Evolutionary conservation across 768 basidiomycete genomes (phyloP).

Genomic region (Thelephora ganbajun): DNA sequence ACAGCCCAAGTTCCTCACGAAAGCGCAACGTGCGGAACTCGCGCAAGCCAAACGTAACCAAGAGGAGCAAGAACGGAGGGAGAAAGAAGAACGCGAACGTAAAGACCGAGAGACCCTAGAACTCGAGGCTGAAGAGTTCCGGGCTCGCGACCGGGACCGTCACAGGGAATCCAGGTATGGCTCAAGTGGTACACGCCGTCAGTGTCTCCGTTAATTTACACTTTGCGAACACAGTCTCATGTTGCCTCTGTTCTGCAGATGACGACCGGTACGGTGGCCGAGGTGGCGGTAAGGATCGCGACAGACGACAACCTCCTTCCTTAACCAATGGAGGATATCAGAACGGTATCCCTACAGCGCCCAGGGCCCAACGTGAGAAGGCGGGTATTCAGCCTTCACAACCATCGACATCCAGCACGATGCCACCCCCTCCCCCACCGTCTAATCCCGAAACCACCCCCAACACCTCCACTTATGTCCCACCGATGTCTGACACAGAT

Average conservation of each 20-base stretch:
- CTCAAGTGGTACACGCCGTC: constrained; percentile 28
- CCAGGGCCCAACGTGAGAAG: constrained; percentile 61
- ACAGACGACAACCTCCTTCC: constrained; percentile 17
- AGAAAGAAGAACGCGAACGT: constrained; percentile 44
- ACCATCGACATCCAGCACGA: constrained; percentile 14
- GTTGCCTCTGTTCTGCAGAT: constrained; percentile 13
- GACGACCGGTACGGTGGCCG: constrained; percentile 35
- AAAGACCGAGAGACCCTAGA: constrained; percentile 63
- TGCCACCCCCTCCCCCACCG: constrained; percentile 25
- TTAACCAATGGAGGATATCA: constrained; percentile 23
- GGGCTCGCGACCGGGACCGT: constrained; percentile 34
- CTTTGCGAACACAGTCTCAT: neutral
- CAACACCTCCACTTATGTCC: constrained; percentile 27
- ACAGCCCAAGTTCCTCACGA: constrained; percentile 89
- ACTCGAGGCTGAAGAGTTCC: constrained; percentile 53
- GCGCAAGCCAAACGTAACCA: constrained; percentile 79
- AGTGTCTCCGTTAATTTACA: constrained; percentile 9
- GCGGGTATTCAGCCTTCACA: constrained; percentile 18
- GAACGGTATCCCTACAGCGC: constrained; percentile 67
- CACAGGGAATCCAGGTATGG: constrained; percentile 27
- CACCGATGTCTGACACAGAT: constrained; percentile 72
- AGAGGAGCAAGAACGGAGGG: constrained; percentile 65
- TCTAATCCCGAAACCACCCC: constrained; percentile 9
- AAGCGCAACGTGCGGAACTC: constrained; percentile 79
- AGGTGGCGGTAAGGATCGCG: constrained; percentile 30